A percentile compares a stretch with the other conserved stretches of the same genome.
These are phyloP conservation scores for Lenwebbia sp. DNA, from an alignment of 345 rosid species.

Conservation along the genomic window DNA sequence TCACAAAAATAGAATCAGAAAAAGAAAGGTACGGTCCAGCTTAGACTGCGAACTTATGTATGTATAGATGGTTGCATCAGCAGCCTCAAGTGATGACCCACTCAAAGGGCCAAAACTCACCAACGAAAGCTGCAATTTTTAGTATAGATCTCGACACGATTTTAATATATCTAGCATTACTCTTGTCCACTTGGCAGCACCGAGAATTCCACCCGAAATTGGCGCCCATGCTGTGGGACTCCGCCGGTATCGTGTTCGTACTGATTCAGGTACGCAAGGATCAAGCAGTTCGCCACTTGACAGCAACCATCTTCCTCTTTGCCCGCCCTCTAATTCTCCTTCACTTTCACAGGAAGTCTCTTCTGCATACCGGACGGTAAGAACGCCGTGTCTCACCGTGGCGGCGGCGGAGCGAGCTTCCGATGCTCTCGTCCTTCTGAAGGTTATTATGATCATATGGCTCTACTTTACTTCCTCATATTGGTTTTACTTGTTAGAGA, in stretches of 20 bases:
- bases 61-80: neutral
- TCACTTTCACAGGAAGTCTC: slow-evolving; percentile 33
- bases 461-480: neutral
- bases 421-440: slow-evolving; percentile 44
- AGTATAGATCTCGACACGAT: neutral
- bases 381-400: slow-evolving; percentile 13
- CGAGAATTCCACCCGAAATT: neutral
- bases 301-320: neutral
- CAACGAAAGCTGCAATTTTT: neutral
- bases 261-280: neutral
- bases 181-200: neutral
- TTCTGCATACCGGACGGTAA: slow-evolving; percentile 16
- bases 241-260: neutral
- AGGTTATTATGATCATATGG: slow-evolving; percentile 13
- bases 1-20: neutral
- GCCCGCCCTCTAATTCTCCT: neutral
- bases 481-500: neutral
- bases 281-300: neutral
- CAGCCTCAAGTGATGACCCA: neutral
- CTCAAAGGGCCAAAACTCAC: neutral
- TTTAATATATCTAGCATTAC: neutral
- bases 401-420: slow-evolving; percentile 18
- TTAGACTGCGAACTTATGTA: neutral
- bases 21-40: neutral
- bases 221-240: neutral